These are phyloP conservation scores for Talaromyces rugulosus DNA, from an alignment of 2,329 filamentous ascomycete genomes.

Conservation along the genomic window DNA sequence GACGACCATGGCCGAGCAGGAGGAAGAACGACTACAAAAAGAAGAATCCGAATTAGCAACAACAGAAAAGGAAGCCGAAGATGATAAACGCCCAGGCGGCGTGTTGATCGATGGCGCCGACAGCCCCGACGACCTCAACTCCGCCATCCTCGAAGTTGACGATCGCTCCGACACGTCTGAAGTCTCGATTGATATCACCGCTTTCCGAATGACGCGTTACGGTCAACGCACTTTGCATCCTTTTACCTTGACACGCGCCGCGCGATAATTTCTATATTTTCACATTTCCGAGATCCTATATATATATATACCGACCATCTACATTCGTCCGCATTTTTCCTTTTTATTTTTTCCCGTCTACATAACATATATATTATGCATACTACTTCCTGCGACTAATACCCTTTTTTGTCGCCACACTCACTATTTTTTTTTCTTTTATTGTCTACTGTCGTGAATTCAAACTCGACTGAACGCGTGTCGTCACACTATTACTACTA, in stretches of 20 bases:
- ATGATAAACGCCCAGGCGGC: background rate
- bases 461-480: background rate
- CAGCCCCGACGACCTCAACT: background rate
- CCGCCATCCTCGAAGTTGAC: constrained; percentile 28
- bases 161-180: constrained; percentile 29
- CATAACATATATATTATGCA: background rate
- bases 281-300: background rate
- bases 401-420: background rate
- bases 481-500: background rate
- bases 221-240: constrained; percentile 10
- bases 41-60: background rate
- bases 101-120: background rate
- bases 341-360: background rate
- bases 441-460: background rate
- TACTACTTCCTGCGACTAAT: background rate
- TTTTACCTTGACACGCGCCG: background rate
- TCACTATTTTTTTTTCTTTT: background rate
- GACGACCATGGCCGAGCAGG: constrained; percentile 9
- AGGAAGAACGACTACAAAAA: background rate
- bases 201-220: constrained; percentile 23
- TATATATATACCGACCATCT: background rate
- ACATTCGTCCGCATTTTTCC: background rate
- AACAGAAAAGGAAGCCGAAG: background rate
- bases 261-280: background rate
- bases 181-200: constrained; percentile 32